A percentile compares a stretch with the other conserved stretches of the same genome.
Evolutionary conservation across 2,329 filamentous ascomycete genomes (phyloP).

Genomic region (Penicillium sp.): DNA sequence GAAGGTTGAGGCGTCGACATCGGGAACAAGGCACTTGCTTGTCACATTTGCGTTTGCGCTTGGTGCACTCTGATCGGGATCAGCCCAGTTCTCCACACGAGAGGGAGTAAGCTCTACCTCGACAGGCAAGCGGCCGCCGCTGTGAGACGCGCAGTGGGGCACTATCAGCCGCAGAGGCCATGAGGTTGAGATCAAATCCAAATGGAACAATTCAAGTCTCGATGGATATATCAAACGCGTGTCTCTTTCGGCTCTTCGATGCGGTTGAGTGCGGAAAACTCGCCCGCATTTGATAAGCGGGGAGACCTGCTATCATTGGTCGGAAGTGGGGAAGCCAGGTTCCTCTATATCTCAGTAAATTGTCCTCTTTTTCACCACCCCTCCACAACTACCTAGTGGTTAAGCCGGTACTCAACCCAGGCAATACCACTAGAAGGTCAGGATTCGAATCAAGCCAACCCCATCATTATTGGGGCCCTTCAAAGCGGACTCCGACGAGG

Average conservation of each 20-base stretch:
- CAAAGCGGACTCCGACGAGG: too few species aligned
- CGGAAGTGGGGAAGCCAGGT: too few species aligned
- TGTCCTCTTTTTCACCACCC: too few species aligned
- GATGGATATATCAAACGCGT: neutral
- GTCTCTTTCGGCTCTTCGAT: neutral
- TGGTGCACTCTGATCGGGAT: slow-evolving; percentile 24
- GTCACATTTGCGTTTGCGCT: slow-evolving; percentile 26
- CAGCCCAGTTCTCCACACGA: slow-evolving; percentile 1
- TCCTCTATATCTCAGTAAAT: neutral
- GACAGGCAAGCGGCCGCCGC: slow-evolving; percentile 24
- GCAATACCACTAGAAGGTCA: too few species aligned
- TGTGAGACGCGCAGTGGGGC: slow-evolving; percentile 21
- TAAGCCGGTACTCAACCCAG: too few species aligned
- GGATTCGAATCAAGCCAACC: too few species aligned
- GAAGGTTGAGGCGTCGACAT: slow-evolving; percentile 21
- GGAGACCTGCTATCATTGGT: neutral
- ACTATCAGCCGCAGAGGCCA: slow-evolving; percentile 11
- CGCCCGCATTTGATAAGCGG: neutral
- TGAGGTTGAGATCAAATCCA: neutral
- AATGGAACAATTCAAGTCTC: neutral
- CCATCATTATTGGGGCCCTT: too few species aligned
- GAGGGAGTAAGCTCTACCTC: slow-evolving; percentile 14
- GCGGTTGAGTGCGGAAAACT: neutral
- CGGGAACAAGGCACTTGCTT: slow-evolving; percentile 25
- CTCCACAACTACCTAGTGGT: too few species aligned